Evolutionary conservation across 1,284 basidiomycete species (phyloP), one percentile per base, ranked within the genome.

Genomic region (Testicularia cyperi): DNA sequence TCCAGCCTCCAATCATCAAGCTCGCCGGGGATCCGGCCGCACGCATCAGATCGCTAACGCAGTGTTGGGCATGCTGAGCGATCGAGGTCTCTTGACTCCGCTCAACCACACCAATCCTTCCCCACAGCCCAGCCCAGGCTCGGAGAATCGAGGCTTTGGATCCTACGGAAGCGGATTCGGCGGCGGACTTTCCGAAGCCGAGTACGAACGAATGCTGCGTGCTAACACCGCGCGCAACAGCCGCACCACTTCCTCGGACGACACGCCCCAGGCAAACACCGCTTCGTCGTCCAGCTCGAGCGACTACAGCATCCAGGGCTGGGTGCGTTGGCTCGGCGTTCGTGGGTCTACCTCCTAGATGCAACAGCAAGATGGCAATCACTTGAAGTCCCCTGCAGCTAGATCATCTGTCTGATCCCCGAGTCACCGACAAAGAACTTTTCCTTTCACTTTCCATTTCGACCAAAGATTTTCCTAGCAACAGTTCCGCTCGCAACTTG

Each of bases 31-130:
- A 2, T 58, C 57, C 6, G 65, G 67, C 8, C 30, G 66, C 4
- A 69, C 55, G 16, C 63, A 67, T 33, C 38, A 51, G 26, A 26
- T 71, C 10, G 68, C 66, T 38, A 71, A 64, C 20, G 60, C 65
- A 2, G 57, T 71, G n/a, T 37, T 68, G 6, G 64, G 66, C n/a
- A 68, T 58, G 49, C 33, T 71, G 22, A 52, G 57, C 21, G 68
- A 70, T 10, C 45, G 68, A 6, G 68, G 68, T 2, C 33, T 70
- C 8, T 30, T 70, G 20, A 57, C 58, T 31, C 58, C 68, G 0
- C 37, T 68, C 24, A 54, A 49, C 28, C 57, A 39, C 20, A 46
- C 19, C 30, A 54, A 61, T 18, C 57, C 57, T 6, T 51, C 46
- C 2, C 57, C 57, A 8, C 45, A 46, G 19, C 57, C 51, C 3